Evolutionary conservation across 2,329 filamentous ascomycete species (phyloP), one percentile per base, ranked within the genome.

Genomic region (Pseudopithomyces chartarum): DNA sequence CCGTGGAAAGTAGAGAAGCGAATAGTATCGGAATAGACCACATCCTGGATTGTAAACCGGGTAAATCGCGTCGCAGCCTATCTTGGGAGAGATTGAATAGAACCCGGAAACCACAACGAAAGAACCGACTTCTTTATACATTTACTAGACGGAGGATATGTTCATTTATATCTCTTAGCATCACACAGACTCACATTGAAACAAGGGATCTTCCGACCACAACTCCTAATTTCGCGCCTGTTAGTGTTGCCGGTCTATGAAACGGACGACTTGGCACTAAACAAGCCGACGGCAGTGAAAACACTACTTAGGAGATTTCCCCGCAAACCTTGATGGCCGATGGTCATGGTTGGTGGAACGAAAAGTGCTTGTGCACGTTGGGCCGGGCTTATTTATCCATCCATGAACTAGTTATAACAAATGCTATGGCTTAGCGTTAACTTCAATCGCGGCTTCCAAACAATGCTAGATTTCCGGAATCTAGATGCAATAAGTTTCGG

Each of bases 1-100:
- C 62, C 3, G 63, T 59, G 19, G 59, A 62, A 19, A 73, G 58
- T 34, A 64, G 63, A 50, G 68, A 49, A 19, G 68, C 39, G n/a
- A 71, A 54, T 20, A 57, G 26, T 29, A 29, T 36, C 20, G 70
- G 50, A 8, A 56, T 56, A 49, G 51, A 52, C 32, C 54, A 50
- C 57, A 60, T 60, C 34, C 3, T 52, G 34, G 42, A 29, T 32
- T 15, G 34, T 11, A 3, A 13, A 13, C 15, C 34, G 34, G 15
- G 13, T n/a, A 36, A n/a, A 13, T 13, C 34, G 34, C 7, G 32
- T 7, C 32, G 32, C n/a, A n/a, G n/a, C n/a, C n/a, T n/a, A 29
- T 29, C 26, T 29, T 29, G 4, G n/a, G n/a, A n/a, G n/a, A 29
- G 26, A 5, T 8, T 29, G 4, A 29, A 5, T 4, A 29, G 26